phyloP scores from a whole-genome alignment of 202 grass and related monocot species.

The Bolboschoenoplectus hybrid region DNA sequence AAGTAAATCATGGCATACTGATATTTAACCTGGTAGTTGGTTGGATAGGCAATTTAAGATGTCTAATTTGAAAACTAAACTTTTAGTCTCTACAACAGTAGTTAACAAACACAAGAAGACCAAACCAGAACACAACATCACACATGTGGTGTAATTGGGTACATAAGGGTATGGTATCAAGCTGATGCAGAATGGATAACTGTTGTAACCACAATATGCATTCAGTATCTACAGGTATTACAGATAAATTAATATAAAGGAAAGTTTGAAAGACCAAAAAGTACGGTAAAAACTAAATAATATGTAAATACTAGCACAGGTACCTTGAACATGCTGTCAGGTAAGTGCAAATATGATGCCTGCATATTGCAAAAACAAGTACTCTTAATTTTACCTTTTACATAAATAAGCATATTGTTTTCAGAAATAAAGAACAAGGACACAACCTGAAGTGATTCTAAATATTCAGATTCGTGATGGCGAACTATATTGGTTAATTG shows the following conservation, averaged over 20 bases:
- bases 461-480: conserved; percentile 74
- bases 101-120: background rate
- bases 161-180: conserved; percentile 8
- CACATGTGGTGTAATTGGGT: background rate
- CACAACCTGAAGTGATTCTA: conserved; percentile 86
- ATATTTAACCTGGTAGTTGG: background rate
- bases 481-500: conserved; percentile 71
- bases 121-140: background rate
- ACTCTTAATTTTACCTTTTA: conserved; percentile 22
- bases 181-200: background rate
- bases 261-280: background rate
- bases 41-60: conserved; percentile 1
- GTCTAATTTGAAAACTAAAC: background rate
- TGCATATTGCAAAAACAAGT: conserved; percentile 40
- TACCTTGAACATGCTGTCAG: conserved; percentile 98
- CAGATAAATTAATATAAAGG: background rate
- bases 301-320: background rate
- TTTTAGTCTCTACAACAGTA: background rate
- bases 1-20: conserved; percentile 3
- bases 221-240: background rate
- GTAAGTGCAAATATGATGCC: conserved; percentile 84
- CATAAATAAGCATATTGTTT: conserved; percentile 17
- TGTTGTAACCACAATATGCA: conserved; percentile 8
- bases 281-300: background rate
- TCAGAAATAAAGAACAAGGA: conserved; percentile 33